Conservation (phyloP, 768 basidiomycete species). For the Suillus ampliporus region DNA sequence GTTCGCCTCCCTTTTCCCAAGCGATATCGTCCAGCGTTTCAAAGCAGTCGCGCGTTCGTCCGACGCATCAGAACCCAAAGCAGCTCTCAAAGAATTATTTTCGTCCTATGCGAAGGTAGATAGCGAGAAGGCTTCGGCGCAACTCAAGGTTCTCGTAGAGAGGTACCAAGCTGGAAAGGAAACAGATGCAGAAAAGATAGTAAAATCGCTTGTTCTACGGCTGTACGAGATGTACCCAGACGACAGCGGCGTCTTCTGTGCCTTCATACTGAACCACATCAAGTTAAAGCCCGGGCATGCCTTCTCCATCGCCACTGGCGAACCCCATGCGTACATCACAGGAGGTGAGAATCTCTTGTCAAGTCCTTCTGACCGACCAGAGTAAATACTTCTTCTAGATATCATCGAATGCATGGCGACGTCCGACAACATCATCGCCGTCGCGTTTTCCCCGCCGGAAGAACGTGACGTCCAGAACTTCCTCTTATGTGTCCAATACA, state of each 20-base stretch:
- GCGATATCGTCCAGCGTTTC: conserved; percentile 1
- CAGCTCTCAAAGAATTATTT: conserved; percentile 8
- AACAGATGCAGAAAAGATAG: conserved; percentile 20
- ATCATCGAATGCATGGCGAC: conserved; percentile 68
- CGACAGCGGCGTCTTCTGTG: conserved; percentile 59
- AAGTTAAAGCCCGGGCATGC: conserved; percentile 55
- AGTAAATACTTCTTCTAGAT: conserved; percentile 38
- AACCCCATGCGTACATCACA: conserved; percentile 63
- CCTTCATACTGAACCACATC: conserved; percentile 59
- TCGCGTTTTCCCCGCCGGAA: conserved; percentile 55
- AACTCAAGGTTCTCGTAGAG: conserved; percentile 2
- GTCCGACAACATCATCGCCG: conserved; percentile 64
- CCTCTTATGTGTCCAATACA: conserved; percentile 80
- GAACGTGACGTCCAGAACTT: conserved; percentile 88
- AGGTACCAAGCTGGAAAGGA: conserved; percentile 17
- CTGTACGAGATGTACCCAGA: conserved; percentile 56
- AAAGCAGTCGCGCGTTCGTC: neutral
- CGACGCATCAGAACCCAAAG: neutral
- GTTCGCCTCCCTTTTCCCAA: conserved; percentile 11
- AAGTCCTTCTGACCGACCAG: neutral
- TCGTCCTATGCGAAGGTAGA: conserved; percentile 8
- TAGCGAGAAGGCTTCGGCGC: neutral
- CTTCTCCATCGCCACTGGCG: conserved; percentile 58
- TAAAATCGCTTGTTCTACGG: conserved; percentile 43
- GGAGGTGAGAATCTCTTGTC: conserved; percentile 47